Conservation (phyloP, 2,329 filamentous ascomycete genomes). For the Calonectria honghensis region DNA sequence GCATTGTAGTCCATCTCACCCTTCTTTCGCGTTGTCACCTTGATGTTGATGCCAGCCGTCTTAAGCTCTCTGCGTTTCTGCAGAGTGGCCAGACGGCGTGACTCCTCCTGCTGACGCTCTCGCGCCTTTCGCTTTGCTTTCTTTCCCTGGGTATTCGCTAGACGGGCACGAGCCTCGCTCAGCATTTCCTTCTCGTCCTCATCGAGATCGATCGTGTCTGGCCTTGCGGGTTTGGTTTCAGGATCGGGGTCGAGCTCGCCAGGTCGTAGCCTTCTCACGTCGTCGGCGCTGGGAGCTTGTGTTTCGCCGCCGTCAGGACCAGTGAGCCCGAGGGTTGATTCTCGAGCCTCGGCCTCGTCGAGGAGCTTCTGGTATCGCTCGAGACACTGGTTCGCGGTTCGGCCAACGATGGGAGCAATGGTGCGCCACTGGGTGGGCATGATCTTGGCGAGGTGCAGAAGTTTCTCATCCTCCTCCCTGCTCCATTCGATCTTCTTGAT, state of each 20-base stretch:
- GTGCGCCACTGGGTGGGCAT: conserved; percentile 99
- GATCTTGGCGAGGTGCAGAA: conserved; percentile 96
- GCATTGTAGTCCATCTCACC: conserved; percentile 99
- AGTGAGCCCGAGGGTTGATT: conserved; percentile 87
- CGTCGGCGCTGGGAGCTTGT: conserved; percentile 91
- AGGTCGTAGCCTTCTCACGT: conserved; percentile 90
- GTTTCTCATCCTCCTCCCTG: conserved; percentile 97
- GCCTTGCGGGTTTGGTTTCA: conserved; percentile 94
- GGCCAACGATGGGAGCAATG: conserved; percentile 95
- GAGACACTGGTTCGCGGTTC: conserved; percentile 96
- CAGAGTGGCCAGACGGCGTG: conserved; percentile 88
- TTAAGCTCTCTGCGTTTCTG: conserved; percentile 98
- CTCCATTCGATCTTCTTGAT: conserved; percentile 99
- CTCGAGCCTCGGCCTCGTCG: conserved; percentile 94
- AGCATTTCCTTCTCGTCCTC: conserved; percentile 99
- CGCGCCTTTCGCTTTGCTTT: conserved; percentile 98
- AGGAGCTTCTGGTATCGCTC: conserved; percentile 97
- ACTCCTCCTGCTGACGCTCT: conserved; percentile 96
- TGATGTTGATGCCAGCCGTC: conserved; percentile 98
- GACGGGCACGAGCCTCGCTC: conserved; percentile 94
- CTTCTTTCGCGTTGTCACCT: conserved; percentile 91
- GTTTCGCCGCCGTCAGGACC: conserved; percentile 92
- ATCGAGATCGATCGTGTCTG: conserved; percentile 97
- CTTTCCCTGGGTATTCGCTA: conserved; percentile 98
- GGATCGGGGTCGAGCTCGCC: conserved; percentile 98